These are phyloP conservation scores for Staphylotrichum tortipilum DNA, from an alignment of 495 filamentous ascomycete species.

Conservation along the genomic window DNA sequence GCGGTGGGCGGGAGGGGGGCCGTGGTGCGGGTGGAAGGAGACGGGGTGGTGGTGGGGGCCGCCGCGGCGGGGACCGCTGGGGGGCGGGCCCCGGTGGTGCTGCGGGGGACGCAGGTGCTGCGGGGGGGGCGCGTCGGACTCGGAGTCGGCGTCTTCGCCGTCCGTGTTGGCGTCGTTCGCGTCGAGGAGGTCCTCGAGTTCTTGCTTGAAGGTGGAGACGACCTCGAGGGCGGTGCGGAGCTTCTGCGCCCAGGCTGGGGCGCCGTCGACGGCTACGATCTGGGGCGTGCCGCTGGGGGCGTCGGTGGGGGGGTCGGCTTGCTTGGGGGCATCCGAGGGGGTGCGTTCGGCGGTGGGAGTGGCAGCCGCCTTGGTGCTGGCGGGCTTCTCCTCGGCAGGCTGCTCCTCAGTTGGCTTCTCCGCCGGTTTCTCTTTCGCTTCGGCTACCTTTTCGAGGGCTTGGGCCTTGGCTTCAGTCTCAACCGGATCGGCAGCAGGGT, in stretches of 20 bases:
- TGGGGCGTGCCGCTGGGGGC: neutral
- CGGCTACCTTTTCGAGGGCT: too few species aligned
- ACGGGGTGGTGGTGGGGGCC: neutral
- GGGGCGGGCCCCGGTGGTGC: too few species aligned
- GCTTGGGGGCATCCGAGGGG: neutral
- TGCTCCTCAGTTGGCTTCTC: neutral
- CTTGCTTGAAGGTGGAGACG: constrained; percentile 12
- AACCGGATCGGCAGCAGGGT: too few species aligned
- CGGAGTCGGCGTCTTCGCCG: neutral
- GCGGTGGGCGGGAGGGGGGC: too few species aligned
- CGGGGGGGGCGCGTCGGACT: too few species aligned
- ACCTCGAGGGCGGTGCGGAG: constrained; percentile 10
- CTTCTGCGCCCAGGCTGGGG: too few species aligned
- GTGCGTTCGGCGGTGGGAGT: neutral
- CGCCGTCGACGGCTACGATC: too few species aligned
- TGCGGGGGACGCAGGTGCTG: neutral
- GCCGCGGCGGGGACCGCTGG: too few species aligned
- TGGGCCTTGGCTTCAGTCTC: too few species aligned
- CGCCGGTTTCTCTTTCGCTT: too few species aligned
- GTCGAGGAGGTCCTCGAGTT: constrained; percentile 16
- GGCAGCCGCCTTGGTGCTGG: neutral
- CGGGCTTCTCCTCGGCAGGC: neutral
- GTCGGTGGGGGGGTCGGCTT: neutral
- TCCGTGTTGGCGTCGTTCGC: neutral
- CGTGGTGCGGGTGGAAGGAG: neutral